Evolutionary conservation across 805 yeast genomes (phyloP), one percentile per base, ranked within the genome.

Genomic region (Teunomyces kruisii): DNA sequence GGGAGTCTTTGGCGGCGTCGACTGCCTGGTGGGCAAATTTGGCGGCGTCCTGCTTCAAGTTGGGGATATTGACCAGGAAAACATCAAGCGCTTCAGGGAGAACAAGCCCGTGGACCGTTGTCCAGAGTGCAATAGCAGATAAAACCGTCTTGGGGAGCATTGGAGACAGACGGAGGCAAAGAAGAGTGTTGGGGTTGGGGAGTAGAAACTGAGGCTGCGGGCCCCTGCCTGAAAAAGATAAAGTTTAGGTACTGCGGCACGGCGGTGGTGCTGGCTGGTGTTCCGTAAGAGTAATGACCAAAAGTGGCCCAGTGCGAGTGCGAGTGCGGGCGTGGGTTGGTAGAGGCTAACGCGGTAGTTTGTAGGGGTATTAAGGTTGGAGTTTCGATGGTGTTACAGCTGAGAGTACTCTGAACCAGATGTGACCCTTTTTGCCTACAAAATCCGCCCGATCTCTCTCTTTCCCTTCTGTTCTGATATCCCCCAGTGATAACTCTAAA

Each of bases 91-190:
- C 19, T 22, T 35, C 38, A 9, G 38, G 38, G 9, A 35, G 17
- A n/a, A 35, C 38, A 35, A 35, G 38, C 9, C 38, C 38, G 19
- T 35, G 38, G 27, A 35, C 38, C 8, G 38, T 22, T 12, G 38
- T 35, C 38, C 38, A 35, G 22, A 35, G 38, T 10, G 38, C 38
- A 19, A 35, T 35, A 24, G 38, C 28, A 13, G 38, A 35, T 35
- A 35, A 35, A 22, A 35, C 27, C 15, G 38, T 19, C 17, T 12
- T 35, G 28, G 38, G 38, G 13, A 35, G 38, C 38, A 35, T 35
- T 9, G 17, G 22, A 16, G 17, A 8, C 9, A 29, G 36, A n/a
- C 17, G 37, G 37, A 12, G 37, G 37, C 37, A 33, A 35, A 35
- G 14, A 32, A 22, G 17, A 31, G 13, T 13, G 16, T 8, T 31